These are phyloP conservation scores for Saksenaea oblongispora DNA, from an alignment of 371 early-diverging fungal species.

Conservation along the genomic window DNA sequence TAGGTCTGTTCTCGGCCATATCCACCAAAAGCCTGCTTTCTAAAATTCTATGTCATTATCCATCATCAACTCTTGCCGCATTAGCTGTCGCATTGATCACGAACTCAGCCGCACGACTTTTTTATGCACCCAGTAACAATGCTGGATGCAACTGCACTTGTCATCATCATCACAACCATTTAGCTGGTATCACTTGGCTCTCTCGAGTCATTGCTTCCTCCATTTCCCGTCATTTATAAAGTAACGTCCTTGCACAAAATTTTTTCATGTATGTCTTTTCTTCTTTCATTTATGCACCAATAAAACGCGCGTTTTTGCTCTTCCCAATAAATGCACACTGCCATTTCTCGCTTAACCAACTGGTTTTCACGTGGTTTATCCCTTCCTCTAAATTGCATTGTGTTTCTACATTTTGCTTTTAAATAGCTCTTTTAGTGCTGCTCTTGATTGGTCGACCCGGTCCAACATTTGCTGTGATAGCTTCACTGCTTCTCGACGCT, in stretches of 20 bases:
- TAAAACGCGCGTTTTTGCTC: background rate
- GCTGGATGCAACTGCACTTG: background rate
- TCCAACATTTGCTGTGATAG: constrained; percentile 6
- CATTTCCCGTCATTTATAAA: background rate
- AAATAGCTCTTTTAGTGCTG: background rate
- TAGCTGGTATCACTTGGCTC: background rate
- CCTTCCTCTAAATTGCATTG: background rate
- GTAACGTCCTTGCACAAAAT: background rate
- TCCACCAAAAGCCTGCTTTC: background rate
- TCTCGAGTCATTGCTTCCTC: background rate
- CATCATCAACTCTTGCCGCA: background rate
- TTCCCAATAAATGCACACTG: background rate
- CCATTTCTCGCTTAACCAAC: background rate
- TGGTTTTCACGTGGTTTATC: background rate
- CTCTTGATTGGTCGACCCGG: constrained; percentile 2
- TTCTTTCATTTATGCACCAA: background rate
- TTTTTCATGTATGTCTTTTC: background rate
- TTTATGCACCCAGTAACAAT: background rate
- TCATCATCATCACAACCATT: background rate
- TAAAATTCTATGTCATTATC: background rate
- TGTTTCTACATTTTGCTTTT: background rate
- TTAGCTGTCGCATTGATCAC: background rate
- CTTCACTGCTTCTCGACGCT: constrained; percentile 8
- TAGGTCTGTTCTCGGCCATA: background rate
- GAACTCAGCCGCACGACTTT: background rate